phyloP scores from a whole-genome alignment of 2,329 filamentous ascomycete genomes.

The Penicillium sp. region DNA sequence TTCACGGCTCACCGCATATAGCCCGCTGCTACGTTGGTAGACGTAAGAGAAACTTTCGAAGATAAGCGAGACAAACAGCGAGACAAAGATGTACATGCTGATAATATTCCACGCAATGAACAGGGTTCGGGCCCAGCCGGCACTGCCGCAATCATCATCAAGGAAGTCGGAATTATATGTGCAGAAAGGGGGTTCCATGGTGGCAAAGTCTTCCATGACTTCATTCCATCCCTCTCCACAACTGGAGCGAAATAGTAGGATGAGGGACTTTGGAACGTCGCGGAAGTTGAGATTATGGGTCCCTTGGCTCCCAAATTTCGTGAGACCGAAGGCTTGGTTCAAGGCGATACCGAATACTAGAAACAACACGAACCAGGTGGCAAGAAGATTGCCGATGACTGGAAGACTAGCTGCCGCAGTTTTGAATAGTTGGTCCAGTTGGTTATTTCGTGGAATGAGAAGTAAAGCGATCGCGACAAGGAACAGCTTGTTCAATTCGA shows the following conservation, averaged over 20 bases:
- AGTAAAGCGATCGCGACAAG: constrained; percentile 86
- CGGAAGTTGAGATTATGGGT: constrained; percentile 85
- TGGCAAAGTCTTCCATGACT: constrained; percentile 93
- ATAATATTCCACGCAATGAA: constrained; percentile 98
- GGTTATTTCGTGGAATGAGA: constrained; percentile 93
- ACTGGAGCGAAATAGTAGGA: constrained; percentile 89
- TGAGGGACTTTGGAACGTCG: constrained; percentile 88
- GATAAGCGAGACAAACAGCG: constrained; percentile 95
- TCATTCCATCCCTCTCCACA: constrained; percentile 95
- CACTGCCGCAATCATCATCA: constrained; percentile 88
- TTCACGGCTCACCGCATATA: constrained; percentile 85
- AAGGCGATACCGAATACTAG: constrained; percentile 94
- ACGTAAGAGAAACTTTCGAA: constrained; percentile 99
- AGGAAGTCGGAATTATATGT: constrained; percentile 72
- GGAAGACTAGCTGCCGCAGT: constrained; percentile 92
- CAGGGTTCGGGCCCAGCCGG: constrained; percentile 79
- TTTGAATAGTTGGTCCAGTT: constrained; percentile 97
- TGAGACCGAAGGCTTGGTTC: constrained; percentile 93
- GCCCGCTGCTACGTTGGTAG: constrained; percentile 92
- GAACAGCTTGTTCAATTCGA: constrained; percentile 89
- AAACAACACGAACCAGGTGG: constrained; percentile 97
- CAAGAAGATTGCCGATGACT: constrained; percentile 85
- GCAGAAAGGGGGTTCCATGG: constrained; percentile 76
- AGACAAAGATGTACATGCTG: constrained; percentile 99
- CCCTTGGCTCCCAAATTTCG: constrained; percentile 75